These are phyloP conservation scores for Mortierella sp. DNA, from an alignment of 371 early-diverging fungal genomes.

Conservation along the genomic window DNA sequence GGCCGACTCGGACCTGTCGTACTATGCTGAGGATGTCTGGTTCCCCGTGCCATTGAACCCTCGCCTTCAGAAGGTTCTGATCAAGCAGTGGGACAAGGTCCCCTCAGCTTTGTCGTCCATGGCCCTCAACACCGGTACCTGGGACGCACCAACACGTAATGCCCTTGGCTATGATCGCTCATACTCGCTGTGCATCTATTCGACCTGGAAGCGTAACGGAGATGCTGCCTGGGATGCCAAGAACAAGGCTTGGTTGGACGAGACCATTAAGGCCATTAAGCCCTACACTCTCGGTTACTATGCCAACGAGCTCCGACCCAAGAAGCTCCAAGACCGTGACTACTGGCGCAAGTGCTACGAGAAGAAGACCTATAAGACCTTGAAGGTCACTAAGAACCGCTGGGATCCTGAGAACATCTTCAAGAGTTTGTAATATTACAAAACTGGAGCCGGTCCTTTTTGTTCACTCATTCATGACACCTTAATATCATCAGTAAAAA, in stretches of 20 bases:
- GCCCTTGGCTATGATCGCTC: conserved; percentile 51
- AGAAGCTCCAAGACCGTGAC: conserved; percentile 28
- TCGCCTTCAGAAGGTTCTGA: conserved; percentile 30
- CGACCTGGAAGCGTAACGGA: conserved; percentile 54
- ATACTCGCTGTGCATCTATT: conserved; percentile 50
- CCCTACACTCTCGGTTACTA: conserved; percentile 50
- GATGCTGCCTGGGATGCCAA: conserved; percentile 28
- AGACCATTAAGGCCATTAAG: conserved; percentile 48
- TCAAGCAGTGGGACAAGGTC: conserved; percentile 54
- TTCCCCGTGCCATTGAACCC: conserved; percentile 44
- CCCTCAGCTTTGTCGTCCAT: conserved; percentile 49
- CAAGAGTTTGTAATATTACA: conserved; percentile 32
- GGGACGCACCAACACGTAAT: conserved; percentile 44
- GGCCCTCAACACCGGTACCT: conserved; percentile 53
- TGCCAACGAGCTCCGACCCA: conserved; percentile 51
- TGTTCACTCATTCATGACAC: not conserved
- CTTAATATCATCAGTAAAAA: not conserved
- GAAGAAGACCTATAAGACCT: conserved; percentile 36
- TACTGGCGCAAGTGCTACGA: conserved; percentile 56
- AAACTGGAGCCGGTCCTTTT: not conserved
- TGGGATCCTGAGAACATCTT: conserved; percentile 53
- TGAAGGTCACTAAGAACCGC: conserved; percentile 34
- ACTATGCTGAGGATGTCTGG: conserved; percentile 55
- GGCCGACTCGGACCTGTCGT: conserved; percentile 45
- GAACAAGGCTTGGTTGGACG: conserved; percentile 51